Evolutionary conservation across 257 asterid species (phyloP), one percentile per base, ranked within the genome.

Genomic region (Solanum pinnatisectum): DNA sequence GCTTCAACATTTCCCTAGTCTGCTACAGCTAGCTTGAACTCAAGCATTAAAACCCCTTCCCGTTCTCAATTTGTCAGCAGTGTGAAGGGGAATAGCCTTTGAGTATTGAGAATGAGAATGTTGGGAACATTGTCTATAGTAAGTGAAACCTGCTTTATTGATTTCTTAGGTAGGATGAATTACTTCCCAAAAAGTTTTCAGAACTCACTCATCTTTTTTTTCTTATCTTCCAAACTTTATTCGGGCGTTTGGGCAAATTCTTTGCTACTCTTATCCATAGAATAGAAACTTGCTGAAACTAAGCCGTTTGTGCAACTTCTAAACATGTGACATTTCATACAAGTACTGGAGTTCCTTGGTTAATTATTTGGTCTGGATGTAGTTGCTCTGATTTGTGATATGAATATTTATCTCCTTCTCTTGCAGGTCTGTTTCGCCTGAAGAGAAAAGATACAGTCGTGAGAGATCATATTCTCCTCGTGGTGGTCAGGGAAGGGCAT

Each of bases 351-450:
- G 8, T 15, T 27, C 14, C 84, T 78, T 42, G 63, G 84, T 79
- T 79, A 25, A 79, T 20, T 79, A 44, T 42, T 14, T 42, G 39
- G 14, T 44, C 39, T 10, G 15, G 18, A 79, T 79, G 65, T 30
- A 42, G 39, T 79, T 79, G 39, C 39, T 44, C 65, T 46, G n/a
- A 44, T 44, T 42, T 11, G 8, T 30, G 36, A 25, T 74, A 22
- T 25, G 33, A 39, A 35, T 46, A 46, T 46, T 4, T 46, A 5
- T 46, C 70, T 49, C 68, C 70, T 81, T 10, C 70, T 72, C 35
- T 86, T 86, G 37, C 93, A 96, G 99, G 95, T 94, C 98, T 23
- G 60, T 88, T 59, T 95, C 98, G 1, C 99, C 98, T 0, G 90
- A 85, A 16, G 98, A 90, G 88, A 93, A 74, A 74, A 88, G 98